Evolutionary conservation across 2,329 filamentous ascomycete species (phyloP), one percentile per base, ranked within the genome.

Genomic region (Cladosporium phlei): DNA sequence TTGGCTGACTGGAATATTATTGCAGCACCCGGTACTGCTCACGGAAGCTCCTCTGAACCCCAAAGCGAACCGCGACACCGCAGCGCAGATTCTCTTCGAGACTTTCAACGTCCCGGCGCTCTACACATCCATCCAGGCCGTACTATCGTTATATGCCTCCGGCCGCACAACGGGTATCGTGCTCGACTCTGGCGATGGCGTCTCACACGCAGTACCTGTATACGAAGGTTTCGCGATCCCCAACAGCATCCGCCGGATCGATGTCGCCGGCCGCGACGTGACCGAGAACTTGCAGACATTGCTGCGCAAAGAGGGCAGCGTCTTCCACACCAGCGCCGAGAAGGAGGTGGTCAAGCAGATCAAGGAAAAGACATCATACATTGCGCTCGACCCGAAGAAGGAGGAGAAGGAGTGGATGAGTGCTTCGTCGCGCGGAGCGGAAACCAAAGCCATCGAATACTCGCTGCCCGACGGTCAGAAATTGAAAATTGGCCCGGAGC

Each of bases 261-360:
- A 98, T 65, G 90, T 98, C 24, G 93, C 93, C 10, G 93, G 93
- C 21, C 80, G 93, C 59, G 93, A 98, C 67, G 88, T 98, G 16
- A 98, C 93, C 37, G 93, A 98, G 68, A 83, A 98, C 65, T 75
- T 98, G 71, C 93, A 98, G 69, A 83, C 85, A 50, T 72, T 97
- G 58, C 74, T 98, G 57, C 80, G 93, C 61, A 97, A 96, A 75
- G 87, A 83, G 58, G 93, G 93, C 39, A 88, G 93, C 64, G 82
- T 96, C 14, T 95, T 98, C 67, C 91, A 97, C 70, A 98, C 93
- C 14, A 96, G 89, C 65, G 93, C 93, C 10, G 93, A 98, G 75
- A 98, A 98, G 73, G 93, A 98, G 71, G 89, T 96, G n/a, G 93
- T 98, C 48, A 82, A 91, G 55, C 78, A 88, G 68, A 96, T 98